A percentile compares a stretch with the other conserved stretches of the same genome.
phyloP scores from a whole-genome alignment of 805 yeast species.

The Maudiozyma barnettii region DNA sequence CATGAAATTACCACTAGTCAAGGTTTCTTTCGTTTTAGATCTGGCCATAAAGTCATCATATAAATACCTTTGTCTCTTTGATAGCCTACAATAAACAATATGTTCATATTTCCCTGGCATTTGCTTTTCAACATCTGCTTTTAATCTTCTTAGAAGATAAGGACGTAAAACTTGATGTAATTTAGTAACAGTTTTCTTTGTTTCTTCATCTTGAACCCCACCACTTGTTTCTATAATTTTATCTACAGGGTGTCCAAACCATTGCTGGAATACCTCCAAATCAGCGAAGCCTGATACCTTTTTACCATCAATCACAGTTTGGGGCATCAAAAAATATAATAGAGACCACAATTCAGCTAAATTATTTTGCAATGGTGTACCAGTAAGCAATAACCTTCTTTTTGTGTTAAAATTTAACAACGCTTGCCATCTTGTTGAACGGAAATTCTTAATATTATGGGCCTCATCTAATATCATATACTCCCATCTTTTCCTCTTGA shows the following conservation, averaged over 20 bases:
- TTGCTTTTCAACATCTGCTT: slow-evolving; percentile 95
- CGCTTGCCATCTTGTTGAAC: slow-evolving; percentile 97
- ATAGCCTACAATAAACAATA: slow-evolving; percentile 80
- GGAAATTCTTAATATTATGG: slow-evolving; percentile 90
- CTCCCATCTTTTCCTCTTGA: slow-evolving; percentile 86
- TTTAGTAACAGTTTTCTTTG: slow-evolving; percentile 74
- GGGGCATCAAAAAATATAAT: slow-evolving; percentile 91
- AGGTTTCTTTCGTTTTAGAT: slow-evolving; percentile 88
- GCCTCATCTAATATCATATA: slow-evolving; percentile 98
- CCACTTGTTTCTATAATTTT: slow-evolving; percentile 61
- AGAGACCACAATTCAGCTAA: slow-evolving; percentile 94
- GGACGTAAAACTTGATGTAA: slow-evolving; percentile 92
- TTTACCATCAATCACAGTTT: slow-evolving; percentile 44
- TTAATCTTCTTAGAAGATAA: slow-evolving; percentile 78
- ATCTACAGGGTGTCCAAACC: slow-evolving; percentile 98
- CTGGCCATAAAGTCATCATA: slow-evolving; percentile 97
- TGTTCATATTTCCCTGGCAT: slow-evolving; percentile 99
- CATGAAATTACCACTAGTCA: slow-evolving; percentile 88
- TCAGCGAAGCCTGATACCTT: slow-evolving; percentile 82
- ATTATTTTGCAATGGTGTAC: slow-evolving; percentile 95
- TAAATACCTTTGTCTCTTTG: slow-evolving; percentile 82
- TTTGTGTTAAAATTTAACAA: slow-evolving; percentile 87
- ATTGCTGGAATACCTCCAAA: slow-evolving; percentile 88
- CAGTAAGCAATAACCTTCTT: slow-evolving; percentile 78
- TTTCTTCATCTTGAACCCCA: slow-evolving; percentile 57